These are phyloP conservation scores for Fusarium kyushuense DNA, from an alignment of 2,329 filamentous ascomycete genomes.

Conservation along the genomic window DNA sequence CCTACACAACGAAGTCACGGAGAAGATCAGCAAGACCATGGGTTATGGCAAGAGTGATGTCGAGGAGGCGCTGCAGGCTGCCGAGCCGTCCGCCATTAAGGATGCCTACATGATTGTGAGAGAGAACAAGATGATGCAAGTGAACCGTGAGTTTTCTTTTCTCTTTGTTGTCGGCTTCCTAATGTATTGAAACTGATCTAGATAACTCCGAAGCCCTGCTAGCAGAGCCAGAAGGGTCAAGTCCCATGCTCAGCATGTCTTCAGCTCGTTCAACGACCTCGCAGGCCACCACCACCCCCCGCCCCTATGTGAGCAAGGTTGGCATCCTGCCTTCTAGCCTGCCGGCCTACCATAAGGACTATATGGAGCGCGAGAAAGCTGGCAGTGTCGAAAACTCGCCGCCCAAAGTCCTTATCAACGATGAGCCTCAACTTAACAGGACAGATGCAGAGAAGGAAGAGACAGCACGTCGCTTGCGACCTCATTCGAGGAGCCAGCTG, in stretches of 20 bases:
- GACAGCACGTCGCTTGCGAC: conserved; percentile 83
- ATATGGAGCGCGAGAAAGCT: conserved; percentile 78
- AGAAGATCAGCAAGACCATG: conserved; percentile 98
- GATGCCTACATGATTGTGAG: conserved; percentile 98
- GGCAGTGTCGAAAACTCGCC: conserved; percentile 60
- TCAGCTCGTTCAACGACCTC: conserved; percentile 67
- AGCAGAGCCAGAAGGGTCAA: conserved; percentile 56
- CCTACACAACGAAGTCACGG: conserved; percentile 90
- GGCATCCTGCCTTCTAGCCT: conserved; percentile 92
- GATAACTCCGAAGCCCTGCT: conserved; percentile 53
- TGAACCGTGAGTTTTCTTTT: conserved; percentile 77
- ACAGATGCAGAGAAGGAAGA: conserved; percentile 84
- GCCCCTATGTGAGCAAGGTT: conserved; percentile 82
- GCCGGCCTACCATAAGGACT: conserved; percentile 89
- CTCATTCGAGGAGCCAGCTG: conserved; percentile 79
- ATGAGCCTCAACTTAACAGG: conserved; percentile 63
- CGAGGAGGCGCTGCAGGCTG: conserved; percentile 89
- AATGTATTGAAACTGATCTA: conserved; percentile 50
- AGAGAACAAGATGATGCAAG: conserved; percentile 97
- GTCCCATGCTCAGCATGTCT: conserved; percentile 66
- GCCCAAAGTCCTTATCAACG: conserved; percentile 58
- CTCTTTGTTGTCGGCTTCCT: neutral
- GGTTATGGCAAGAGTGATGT: conserved; percentile 96
- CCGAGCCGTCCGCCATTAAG: conserved; percentile 97
- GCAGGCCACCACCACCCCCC: conserved; percentile 60